Percentiles rank a stretch among this genome's conserved stretches.
Evolutionary conservation across 345 rosid genomes (phyloP).

Genomic region (Eucalyptus sp.): DNA sequence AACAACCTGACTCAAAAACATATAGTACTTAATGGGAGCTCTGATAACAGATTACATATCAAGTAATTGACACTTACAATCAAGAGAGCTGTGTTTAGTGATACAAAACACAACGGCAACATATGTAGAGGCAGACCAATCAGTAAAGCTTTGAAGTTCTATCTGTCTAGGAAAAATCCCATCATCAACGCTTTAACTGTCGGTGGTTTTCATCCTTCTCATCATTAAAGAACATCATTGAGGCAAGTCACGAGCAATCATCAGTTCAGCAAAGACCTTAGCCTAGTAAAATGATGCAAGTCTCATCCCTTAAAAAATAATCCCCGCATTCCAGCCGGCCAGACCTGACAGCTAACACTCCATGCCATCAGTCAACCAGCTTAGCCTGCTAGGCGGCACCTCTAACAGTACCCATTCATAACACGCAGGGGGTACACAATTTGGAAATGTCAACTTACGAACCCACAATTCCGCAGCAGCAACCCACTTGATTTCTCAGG

Average conservation of each 20-base stretch:
- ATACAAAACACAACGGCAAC: not conserved
- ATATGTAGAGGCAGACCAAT: not conserved
- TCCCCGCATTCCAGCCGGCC: not conserved
- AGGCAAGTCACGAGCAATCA: not conserved
- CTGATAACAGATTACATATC: not conserved
- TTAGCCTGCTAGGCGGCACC: not conserved
- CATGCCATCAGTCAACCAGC: not conserved
- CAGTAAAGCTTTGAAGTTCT: not conserved
- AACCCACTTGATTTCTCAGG: not conserved
- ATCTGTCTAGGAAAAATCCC: not conserved
- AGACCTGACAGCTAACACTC: not conserved
- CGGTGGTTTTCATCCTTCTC: not conserved
- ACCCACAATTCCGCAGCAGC: not conserved
- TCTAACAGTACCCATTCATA: not conserved
- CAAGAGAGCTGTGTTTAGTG: not conserved
- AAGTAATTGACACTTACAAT: not conserved
- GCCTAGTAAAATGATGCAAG: not conserved
- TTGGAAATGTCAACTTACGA: not conserved
- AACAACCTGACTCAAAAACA: not conserved
- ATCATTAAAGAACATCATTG: not conserved
- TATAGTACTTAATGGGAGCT: not conserved
- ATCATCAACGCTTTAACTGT: not conserved
- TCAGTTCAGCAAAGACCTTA: not conserved
- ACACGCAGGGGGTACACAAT: not conserved
- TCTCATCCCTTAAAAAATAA: not conserved